Evolutionary conservation across 2,329 filamentous ascomycete species (phyloP), one percentile per base, ranked within the genome.

Genomic region (Sporothrix mexicana): DNA sequence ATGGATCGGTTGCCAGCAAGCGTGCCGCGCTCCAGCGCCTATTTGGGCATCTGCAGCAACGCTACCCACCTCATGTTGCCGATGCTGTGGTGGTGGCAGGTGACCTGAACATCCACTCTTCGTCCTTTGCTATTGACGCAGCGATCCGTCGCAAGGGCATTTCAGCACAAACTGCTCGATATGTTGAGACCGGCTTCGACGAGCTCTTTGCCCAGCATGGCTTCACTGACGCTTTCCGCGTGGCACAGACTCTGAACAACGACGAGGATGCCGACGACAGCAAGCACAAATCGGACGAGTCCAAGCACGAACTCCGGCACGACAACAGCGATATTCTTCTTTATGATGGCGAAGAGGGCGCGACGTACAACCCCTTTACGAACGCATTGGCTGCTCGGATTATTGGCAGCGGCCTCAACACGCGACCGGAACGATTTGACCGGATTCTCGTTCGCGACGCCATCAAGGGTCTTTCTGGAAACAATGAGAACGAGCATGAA

Each of bases 51-150:
- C 76, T 92, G 17, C 77, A 79, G 0, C 76, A 74, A 0, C 76
- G 79, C 0, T 85, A 88, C 64, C 74, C 80, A 1, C 47, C 53
- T 1, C n/a, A 23, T 2, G 9, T n/a, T 2, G 71, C 79, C 0
- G 83, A 85, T 51, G 83, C 87, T 4, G 88, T 86, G 82, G 81
- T 91, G 3, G 76, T 92, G 23, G 86, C 87, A 0, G 90, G 90
- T 2, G 89, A 92, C 77, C 90, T 91, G 78, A 92, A 92, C 76
- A 81, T 92, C 30, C 82, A 86, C 7, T 90, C 89, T 0, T 92
- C 90, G 0, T 80, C 82, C 1, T 83, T 83, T 70, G 88, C 88
- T 0, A 85, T 92, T 47, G 81, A 86, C 12, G 80, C 82, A 3
- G 88, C 89, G 0, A 75, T 87, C 1, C 83, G 84, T 72, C 85